A percentile compares a stretch with the other conserved stretches of the same genome.
Evolutionary conservation across 805 yeast species (phyloP).

Genomic region (Teunomyces pallodes): DNA sequence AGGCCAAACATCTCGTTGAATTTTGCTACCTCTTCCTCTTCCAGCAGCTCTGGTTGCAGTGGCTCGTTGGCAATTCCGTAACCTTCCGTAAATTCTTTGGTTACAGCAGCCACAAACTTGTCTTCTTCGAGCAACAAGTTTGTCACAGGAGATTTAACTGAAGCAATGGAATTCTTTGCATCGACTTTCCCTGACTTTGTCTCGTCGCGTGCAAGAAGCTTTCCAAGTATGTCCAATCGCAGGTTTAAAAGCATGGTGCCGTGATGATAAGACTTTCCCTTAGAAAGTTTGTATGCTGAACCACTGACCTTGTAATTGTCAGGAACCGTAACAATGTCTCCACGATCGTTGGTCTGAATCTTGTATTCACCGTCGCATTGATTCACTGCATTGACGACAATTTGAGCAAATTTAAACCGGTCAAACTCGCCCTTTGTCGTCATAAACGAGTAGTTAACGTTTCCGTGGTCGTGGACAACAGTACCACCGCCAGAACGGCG

Average conservation of each 20-base stretch:
- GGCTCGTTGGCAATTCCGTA: conserved; percentile 19
- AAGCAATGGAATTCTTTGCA: conserved; percentile 57
- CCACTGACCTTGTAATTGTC: conserved; percentile 71
- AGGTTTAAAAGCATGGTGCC: conserved; percentile 89
- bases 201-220: conserved; percentile 53
- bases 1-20: conserved; percentile 35
- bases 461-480: conserved; percentile 91
- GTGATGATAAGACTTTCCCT: conserved; percentile 85
- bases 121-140: conserved; percentile 53
- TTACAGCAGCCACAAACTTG: conserved; percentile 46
- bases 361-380: conserved; percentile 10
- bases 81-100: conserved; percentile 35
- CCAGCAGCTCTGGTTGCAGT: not conserved
- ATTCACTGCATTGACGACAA: conserved; percentile 39
- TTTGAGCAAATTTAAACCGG: conserved; percentile 51
- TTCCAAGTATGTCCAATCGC: conserved; percentile 54
- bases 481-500: conserved; percentile 94
- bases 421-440: conserved; percentile 64
- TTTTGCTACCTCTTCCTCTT: conserved; percentile 15
- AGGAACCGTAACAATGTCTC: conserved; percentile 62
- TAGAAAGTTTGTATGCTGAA: conserved; percentile 83
- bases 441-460: conserved; percentile 81
- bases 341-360: conserved; percentile 64
- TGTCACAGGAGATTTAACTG: conserved; percentile 77
- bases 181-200: conserved; percentile 39